phyloP scores from a whole-genome alignment of 257 asterid genomes.

The Nicotiana otophora region DNA sequence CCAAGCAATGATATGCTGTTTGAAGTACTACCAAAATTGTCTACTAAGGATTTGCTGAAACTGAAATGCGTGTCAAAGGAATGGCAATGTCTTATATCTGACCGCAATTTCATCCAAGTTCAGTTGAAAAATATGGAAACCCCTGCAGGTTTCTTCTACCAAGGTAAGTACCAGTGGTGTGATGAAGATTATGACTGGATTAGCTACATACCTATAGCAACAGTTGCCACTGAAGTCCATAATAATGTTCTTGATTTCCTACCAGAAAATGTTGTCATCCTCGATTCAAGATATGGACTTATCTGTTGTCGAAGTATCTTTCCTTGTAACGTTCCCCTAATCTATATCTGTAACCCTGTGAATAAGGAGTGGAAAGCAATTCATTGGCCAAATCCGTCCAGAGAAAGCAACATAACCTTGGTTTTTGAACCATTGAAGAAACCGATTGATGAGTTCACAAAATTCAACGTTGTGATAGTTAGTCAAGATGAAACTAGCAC shows the following conservation, averaged over 20 bases:
- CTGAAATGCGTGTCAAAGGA: constrained; percentile 52
- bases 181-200: constrained; percentile 26
- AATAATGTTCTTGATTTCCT: constrained; percentile 40
- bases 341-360: constrained; percentile 67
- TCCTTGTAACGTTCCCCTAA: constrained; percentile 25
- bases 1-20: constrained; percentile 30
- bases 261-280: constrained; percentile 42
- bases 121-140: constrained; percentile 38
- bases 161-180: constrained; percentile 36
- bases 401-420: constrained; percentile 33
- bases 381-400: constrained; percentile 34
- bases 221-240: constrained; percentile 7
- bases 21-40: constrained; percentile 35
- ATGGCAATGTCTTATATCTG: constrained; percentile 45
- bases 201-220: constrained; percentile 40
- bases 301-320: constrained; percentile 55
- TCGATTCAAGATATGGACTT: constrained; percentile 49
- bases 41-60: constrained; percentile 34
- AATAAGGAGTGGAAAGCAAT: constrained; percentile 41
- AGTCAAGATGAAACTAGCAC: constrained; percentile 8
- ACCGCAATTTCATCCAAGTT: constrained; percentile 32
- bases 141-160: constrained; percentile 55
- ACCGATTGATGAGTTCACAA: constrained; percentile 26
- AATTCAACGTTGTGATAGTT: constrained; percentile 44
- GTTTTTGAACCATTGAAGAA: constrained; percentile 41